Conservation (phyloP, 202 grass and related monocot species). For the Saccharum hybrid region DNA sequence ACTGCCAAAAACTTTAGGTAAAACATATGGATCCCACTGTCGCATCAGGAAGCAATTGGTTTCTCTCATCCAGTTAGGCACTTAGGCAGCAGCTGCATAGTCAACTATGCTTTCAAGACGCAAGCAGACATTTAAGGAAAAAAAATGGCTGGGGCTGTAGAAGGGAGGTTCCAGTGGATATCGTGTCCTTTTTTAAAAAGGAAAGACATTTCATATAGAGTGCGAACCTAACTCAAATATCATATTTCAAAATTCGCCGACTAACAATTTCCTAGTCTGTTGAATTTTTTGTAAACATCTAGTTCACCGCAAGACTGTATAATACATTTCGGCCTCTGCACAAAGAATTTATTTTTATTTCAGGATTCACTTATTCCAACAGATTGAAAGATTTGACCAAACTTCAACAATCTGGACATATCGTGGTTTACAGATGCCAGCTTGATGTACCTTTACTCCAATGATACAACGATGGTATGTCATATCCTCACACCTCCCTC, state of each 20-base stretch:
- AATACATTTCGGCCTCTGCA: neutral
- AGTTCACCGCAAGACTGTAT: neutral
- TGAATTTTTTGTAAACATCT: conserved; percentile 1
- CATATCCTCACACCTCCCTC: neutral
- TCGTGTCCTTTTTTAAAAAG: too few species aligned
- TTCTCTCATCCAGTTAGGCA: too few species aligned
- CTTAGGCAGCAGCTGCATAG: too few species aligned
- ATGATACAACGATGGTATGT: neutral
- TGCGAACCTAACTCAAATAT: neutral
- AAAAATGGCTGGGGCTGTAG: too few species aligned
- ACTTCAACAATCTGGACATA: neutral
- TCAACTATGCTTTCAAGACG: too few species aligned
- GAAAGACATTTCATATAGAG: too few species aligned
- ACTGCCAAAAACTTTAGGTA: too few species aligned
- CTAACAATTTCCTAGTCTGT: neutral
- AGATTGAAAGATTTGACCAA: conserved; percentile 3
- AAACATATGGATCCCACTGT: too few species aligned
- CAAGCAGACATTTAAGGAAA: too few species aligned
- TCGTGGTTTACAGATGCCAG: neutral
- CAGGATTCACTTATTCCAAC: conserved; percentile 1
- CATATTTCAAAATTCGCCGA: neutral
- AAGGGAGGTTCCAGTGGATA: too few species aligned
- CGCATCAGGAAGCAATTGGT: too few species aligned
- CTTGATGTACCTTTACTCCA: neutral
- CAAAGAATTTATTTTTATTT: neutral